Conservation (phyloP, 768 basidiomycete species). For the Fomitopsis serialis region DNA sequence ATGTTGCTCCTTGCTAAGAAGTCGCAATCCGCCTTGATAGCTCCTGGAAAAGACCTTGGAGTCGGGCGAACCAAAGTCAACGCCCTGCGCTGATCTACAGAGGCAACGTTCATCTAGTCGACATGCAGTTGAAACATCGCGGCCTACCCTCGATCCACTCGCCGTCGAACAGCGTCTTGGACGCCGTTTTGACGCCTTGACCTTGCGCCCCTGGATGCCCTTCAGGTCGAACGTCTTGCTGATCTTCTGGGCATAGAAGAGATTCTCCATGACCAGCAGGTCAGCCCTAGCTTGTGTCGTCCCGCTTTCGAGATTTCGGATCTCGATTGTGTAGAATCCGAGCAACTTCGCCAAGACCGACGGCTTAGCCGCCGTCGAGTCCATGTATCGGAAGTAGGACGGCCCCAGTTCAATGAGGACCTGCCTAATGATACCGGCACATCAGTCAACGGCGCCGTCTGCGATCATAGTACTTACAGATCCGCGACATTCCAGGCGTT, state of each 20-base stretch:
- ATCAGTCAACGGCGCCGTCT: not conserved
- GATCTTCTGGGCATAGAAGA: slow-evolving; percentile 68
- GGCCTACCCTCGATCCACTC: slow-evolving; percentile 76
- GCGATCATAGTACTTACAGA: slow-evolving; percentile 42
- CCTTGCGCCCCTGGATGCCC: slow-evolving; percentile 74
- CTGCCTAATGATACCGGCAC: slow-evolving; percentile 43
- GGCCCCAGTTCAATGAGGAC: slow-evolving; percentile 74
- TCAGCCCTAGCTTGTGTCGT: slow-evolving; percentile 63
- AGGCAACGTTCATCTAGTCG: not conserved
- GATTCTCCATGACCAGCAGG: slow-evolving; percentile 80
- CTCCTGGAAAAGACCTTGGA: slow-evolving; percentile 71
- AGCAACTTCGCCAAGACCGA: slow-evolving; percentile 75
- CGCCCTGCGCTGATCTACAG: slow-evolving; percentile 56
- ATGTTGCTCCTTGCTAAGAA: slow-evolving; percentile 73
- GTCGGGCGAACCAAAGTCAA: slow-evolving; percentile 63
- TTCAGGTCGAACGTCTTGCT: slow-evolving; percentile 76
- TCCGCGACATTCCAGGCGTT: slow-evolving; percentile 87
- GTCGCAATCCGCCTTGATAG: slow-evolving; percentile 64
- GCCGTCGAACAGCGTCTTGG: slow-evolving; percentile 69
- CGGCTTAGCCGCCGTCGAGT: slow-evolving; percentile 57
- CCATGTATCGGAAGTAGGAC: slow-evolving; percentile 76
- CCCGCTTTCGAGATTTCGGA: slow-evolving; percentile 68
- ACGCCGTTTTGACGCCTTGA: slow-evolving; percentile 43
- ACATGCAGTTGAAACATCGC: not conserved
- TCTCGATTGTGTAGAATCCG: slow-evolving; percentile 77